Percentiles rank a stretch among this genome's conserved stretches.
Conservation (phyloP, 1,284 basidiomycete genomes). For the Termitomyces sp. region DNA sequence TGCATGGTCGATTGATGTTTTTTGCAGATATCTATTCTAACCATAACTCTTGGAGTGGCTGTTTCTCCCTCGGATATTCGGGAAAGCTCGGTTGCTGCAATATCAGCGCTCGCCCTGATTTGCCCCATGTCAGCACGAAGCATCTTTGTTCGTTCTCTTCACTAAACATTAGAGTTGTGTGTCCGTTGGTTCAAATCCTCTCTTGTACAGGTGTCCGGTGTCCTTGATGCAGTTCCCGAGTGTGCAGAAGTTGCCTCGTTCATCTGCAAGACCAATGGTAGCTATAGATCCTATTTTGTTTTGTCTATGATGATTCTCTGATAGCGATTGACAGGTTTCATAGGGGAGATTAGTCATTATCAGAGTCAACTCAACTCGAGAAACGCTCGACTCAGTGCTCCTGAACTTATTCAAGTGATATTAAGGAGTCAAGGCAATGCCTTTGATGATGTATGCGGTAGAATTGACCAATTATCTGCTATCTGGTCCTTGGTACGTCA, state of each 20-base stretch:
- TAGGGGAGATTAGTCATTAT: not conserved
- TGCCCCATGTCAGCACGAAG: not conserved
- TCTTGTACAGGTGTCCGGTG: conserved; percentile 2
- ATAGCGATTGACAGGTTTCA: not conserved
- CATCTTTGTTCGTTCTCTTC: conserved; percentile 5
- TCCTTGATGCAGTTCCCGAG: not conserved
- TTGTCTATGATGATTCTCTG: not conserved
- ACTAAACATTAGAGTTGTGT: not conserved
- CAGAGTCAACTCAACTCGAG: conserved; percentile 3
- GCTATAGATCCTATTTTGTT: not conserved
- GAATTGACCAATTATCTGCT: not conserved
- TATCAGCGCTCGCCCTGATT: conserved; percentile 4
- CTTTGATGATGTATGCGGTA: conserved; percentile 3
- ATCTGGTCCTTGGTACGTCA: conserved; percentile 2
- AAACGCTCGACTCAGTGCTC: not conserved
- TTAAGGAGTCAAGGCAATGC: not conserved
- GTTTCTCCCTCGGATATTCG: not conserved
- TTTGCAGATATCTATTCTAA: not conserved
- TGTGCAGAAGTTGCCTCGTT: not conserved
- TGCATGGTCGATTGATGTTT: not conserved
- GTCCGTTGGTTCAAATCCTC: not conserved
- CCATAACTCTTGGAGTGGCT: not conserved
- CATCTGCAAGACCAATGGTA: conserved; percentile 5
- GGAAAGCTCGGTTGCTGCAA: not conserved
- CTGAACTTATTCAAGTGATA: conserved; percentile 2